Evolutionary conservation across 192 early-diverging fungal species (phyloP).

Genomic region (Mortierella alpina): DNA sequence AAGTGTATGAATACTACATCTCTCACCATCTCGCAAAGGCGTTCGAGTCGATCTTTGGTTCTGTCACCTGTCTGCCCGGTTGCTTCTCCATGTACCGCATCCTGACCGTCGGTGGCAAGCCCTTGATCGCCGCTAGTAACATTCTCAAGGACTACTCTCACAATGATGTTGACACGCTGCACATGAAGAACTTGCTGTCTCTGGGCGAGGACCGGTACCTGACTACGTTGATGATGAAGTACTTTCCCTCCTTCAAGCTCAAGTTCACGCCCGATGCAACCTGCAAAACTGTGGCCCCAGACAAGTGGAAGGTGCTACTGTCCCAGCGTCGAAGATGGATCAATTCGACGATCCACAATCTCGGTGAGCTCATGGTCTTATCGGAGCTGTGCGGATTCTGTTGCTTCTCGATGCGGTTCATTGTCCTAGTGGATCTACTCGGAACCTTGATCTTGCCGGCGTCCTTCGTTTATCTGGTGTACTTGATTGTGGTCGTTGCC

Average conservation of each 20-base stretch:
- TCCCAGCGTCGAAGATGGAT: slow-evolving; percentile 98
- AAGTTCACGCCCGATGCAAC: slow-evolving; percentile 93
- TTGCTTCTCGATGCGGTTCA: slow-evolving; percentile 95
- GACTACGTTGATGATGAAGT: slow-evolving; percentile 90
- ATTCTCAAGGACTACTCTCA: slow-evolving; percentile 92
- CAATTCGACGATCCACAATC: slow-evolving; percentile 94
- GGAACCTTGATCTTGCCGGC: slow-evolving; percentile 93
- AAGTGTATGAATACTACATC: slow-evolving; percentile 97
- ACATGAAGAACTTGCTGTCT: slow-evolving; percentile 96
- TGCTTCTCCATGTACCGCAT: slow-evolving; percentile 99
- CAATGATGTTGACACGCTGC: slow-evolving; percentile 94
- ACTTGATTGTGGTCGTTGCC: slow-evolving; percentile 78
- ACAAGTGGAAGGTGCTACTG: slow-evolving; percentile 89
- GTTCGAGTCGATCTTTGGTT: slow-evolving; percentile 95
- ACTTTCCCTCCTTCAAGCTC: slow-evolving; percentile 93
- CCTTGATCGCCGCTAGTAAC: slow-evolving; percentile 87
- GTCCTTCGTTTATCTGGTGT: slow-evolving; percentile 86
- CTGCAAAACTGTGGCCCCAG: slow-evolving; percentile 94
- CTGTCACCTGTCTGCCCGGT: slow-evolving; percentile 94
- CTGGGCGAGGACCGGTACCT: slow-evolving; percentile 98
- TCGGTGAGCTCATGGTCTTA: slow-evolving; percentile 81
- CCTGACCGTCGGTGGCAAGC: slow-evolving; percentile 83
- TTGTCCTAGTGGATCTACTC: slow-evolving; percentile 92
- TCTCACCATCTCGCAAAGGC: slow-evolving; percentile 94
- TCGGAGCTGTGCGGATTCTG: slow-evolving; percentile 87